These are phyloP conservation scores for Blastobotrys illinoisensis DNA, from an alignment of 1,139 yeast genomes.

Conservation along the genomic window DNA sequence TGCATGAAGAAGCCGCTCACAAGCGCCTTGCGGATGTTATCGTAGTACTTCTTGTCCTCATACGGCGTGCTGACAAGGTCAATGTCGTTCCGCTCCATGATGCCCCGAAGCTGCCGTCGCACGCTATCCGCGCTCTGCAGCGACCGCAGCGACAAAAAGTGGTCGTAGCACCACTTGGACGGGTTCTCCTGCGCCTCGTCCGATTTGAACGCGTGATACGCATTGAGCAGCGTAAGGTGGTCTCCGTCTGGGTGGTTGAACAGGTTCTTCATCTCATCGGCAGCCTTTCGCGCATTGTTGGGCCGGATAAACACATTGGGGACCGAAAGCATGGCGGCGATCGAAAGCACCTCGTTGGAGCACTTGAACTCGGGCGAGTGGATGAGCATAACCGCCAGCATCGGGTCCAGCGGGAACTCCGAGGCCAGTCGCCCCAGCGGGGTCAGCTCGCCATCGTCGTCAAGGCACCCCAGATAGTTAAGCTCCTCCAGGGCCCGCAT, in stretches of 20 bases:
- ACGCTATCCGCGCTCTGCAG: conserved; percentile 79
- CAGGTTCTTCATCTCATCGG: conserved; percentile 82
- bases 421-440: conserved; percentile 85
- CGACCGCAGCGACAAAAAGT: conserved; percentile 79
- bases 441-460: conserved; percentile 88
- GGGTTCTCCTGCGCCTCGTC: conserved; percentile 51
- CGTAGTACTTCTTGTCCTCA: conserved; percentile 58
- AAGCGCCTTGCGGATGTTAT: conserved; percentile 77
- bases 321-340: conserved; percentile 86
- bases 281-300: conserved; percentile 76
- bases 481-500: conserved; percentile 97
- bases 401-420: conserved; percentile 92
- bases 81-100: conserved; percentile 78
- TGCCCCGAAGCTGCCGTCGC: conserved; percentile 70
- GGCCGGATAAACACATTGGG: conserved; percentile 96
- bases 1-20: conserved; percentile 98
- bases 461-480: conserved; percentile 81
- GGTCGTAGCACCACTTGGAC: conserved; percentile 79
- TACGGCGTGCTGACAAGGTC: conserved; percentile 65
- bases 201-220: conserved; percentile 74
- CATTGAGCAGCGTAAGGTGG: conserved; percentile 80
- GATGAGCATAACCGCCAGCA: conserved; percentile 87
- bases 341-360: conserved; percentile 80
- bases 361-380: conserved; percentile 81
- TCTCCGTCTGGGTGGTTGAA: conserved; percentile 97